phyloP scores from a whole-genome alignment of 306 rosid genomes.

The Inga laurina region DNA sequence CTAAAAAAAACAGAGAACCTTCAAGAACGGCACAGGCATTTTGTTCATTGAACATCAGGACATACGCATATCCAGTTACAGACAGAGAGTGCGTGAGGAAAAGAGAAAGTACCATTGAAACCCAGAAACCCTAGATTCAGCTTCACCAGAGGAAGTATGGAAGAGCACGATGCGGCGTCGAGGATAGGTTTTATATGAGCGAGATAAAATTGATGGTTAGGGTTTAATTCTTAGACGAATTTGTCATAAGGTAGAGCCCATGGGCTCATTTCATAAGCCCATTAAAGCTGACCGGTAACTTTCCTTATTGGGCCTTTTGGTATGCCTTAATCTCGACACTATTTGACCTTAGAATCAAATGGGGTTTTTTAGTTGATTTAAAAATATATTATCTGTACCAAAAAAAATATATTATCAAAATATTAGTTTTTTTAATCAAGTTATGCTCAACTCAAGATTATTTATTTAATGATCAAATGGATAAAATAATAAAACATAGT shows the following conservation, averaged over 20 bases:
- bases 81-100: not conserved
- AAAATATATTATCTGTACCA: not conserved
- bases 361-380: not conserved
- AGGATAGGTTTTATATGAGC: slow-evolving; percentile 17
- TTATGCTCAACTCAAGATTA: not conserved
- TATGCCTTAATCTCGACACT: not conserved
- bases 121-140: slow-evolving; percentile 47
- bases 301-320: not conserved
- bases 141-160: not conserved
- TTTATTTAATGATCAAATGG: not conserved
- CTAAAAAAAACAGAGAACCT: not conserved
- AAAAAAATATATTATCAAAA: not conserved
- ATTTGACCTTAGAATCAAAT: not conserved
- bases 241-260: not conserved
- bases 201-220: not conserved
- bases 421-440: not conserved
- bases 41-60: too few species aligned
- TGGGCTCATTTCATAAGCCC: not conserved
- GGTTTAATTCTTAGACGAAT: slow-evolving; percentile 2
- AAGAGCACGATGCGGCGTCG: slow-evolving; percentile 22
- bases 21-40: not conserved
- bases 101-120: slow-evolving; percentile 52
- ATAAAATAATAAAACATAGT: not conserved
- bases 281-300: not conserved
- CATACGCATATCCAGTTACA: not conserved